These are phyloP conservation scores for Fusarium acutatum DNA, from an alignment of 2,329 filamentous ascomycete genomes.

Conservation along the genomic window DNA sequence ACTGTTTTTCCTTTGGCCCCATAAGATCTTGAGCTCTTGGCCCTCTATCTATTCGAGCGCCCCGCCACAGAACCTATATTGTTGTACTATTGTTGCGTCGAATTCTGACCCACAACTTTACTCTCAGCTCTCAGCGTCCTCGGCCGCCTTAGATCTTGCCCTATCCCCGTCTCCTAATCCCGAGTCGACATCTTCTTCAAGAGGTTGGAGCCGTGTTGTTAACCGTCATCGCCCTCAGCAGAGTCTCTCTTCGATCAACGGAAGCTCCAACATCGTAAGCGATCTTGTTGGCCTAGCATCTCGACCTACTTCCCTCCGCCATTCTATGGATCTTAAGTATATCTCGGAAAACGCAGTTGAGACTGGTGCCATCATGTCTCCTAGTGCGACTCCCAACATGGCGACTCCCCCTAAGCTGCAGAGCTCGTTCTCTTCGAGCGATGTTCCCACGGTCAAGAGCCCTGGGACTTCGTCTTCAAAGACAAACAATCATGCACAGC, in stretches of 20 bases:
- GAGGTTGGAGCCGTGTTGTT: conserved; percentile 68
- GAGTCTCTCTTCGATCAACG: conserved; percentile 61
- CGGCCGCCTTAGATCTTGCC: conserved; percentile 82
- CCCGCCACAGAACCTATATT: conserved; percentile 10
- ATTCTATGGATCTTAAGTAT: conserved; percentile 66
- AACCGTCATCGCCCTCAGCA: conserved; percentile 75
- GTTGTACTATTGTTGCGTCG: conserved; percentile 29
- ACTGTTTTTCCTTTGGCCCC: background rate
- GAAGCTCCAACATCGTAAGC: conserved; percentile 51
- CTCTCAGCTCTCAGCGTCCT: conserved; percentile 79
- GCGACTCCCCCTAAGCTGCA: conserved; percentile 78
- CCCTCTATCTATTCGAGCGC: background rate
- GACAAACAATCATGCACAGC: conserved; percentile 67
- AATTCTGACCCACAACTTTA: conserved; percentile 46
- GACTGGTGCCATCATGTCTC: conserved; percentile 51
- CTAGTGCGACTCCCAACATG: conserved; percentile 61
- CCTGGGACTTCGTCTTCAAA: conserved; percentile 60
- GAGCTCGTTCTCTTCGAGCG: conserved; percentile 89
- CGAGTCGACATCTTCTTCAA: conserved; percentile 54
- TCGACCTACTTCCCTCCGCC: conserved; percentile 60
- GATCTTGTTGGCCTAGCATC: conserved; percentile 58
- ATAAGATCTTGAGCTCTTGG: conserved; percentile 14
- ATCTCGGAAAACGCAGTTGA: conserved; percentile 57
- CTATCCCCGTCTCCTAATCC: conserved; percentile 72
- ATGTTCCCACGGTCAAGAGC: conserved; percentile 85